Percentiles rank a stretch among this genome's conserved stretches.
Evolutionary conservation across 1,284 basidiomycete species (phyloP).

Genomic region (Ustilago hordei): DNA sequence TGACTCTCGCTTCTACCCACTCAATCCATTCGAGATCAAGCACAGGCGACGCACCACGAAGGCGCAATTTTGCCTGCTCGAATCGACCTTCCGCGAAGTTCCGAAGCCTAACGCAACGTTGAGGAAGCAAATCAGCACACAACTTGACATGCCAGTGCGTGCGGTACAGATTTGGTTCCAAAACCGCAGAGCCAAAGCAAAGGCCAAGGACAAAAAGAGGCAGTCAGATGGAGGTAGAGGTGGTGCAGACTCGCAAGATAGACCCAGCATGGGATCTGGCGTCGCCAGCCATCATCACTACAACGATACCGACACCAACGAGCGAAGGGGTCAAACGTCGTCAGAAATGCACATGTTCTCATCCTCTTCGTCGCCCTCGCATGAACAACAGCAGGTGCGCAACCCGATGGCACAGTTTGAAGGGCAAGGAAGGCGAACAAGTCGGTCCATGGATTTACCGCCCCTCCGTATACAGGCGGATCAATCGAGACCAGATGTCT

Average conservation of each 20-base stretch:
- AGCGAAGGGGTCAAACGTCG: constrained; percentile 8
- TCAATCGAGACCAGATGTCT: background rate
- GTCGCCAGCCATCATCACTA: constrained; percentile 16
- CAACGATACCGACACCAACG: constrained; percentile 5
- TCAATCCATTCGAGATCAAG: constrained; percentile 65
- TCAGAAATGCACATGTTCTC: constrained; percentile 1
- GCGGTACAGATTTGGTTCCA: constrained; percentile 65
- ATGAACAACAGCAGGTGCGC: constrained; percentile 6
- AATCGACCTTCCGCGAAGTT: constrained; percentile 57
- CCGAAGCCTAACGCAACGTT: constrained; percentile 60
- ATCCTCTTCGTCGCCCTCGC: background rate
- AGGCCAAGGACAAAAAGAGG: constrained; percentile 53
- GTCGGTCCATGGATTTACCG: constrained; percentile 23
- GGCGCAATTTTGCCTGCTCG: constrained; percentile 60
- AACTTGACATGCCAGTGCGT: constrained; percentile 60
- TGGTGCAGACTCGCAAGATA: constrained; percentile 1
- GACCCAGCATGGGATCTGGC: constrained; percentile 2
- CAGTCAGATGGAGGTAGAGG: constrained; percentile 1
- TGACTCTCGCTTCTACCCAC: constrained; percentile 42
- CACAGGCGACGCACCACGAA: constrained; percentile 62
- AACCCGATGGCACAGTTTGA: background rate
- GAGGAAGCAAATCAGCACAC: constrained; percentile 52
- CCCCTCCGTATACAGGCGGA: constrained; percentile 22
- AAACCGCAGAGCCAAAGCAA: constrained; percentile 62
- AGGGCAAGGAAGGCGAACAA: background rate